Evolutionary conservation across 139 green algal species (phyloP).

Genomic region (Nannochloris sp.): DNA sequence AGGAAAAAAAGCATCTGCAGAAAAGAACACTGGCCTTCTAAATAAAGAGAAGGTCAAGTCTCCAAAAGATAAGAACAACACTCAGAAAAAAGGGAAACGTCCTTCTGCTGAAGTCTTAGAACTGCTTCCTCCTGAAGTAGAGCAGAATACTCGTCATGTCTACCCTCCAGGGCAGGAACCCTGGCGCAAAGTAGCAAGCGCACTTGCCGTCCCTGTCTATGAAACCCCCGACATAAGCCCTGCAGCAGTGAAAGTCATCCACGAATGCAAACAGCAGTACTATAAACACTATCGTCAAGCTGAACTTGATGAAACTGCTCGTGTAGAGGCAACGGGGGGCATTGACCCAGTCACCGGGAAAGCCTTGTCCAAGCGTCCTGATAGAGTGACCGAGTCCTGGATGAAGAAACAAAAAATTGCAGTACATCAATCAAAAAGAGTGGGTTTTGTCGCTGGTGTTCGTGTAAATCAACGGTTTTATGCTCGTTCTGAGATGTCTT

Average conservation of each 20-base stretch:
- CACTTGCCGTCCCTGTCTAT: neutral
- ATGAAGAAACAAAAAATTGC: neutral
- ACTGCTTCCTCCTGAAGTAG: neutral
- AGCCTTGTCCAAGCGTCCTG: neutral
- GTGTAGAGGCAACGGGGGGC: neutral
- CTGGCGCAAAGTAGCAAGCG: constrained; percentile 7
- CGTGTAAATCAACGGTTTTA: constrained; percentile 14
- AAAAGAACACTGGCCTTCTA: no score
- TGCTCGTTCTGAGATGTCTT: constrained; percentile 15
- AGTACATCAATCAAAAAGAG: constrained; percentile 10
- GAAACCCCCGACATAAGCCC: neutral
- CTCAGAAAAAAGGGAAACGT: neutral
- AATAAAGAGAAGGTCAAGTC: no score
- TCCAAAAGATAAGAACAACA: no score
- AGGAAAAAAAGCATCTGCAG: neutral
- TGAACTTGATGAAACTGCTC: neutral
- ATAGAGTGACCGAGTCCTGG: constrained; percentile 19
- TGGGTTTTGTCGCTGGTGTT: constrained; percentile 22
- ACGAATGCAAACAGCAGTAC: constrained; percentile 5
- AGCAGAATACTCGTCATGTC: neutral
- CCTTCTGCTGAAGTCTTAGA: neutral
- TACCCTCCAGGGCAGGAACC: constrained; percentile 20
- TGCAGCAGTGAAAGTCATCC: neutral
- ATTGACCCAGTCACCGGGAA: neutral
- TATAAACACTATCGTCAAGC: neutral